Evolutionary conservation across 306 rosid species (phyloP).

Genomic region (Hippophae rhamnoides): DNA sequence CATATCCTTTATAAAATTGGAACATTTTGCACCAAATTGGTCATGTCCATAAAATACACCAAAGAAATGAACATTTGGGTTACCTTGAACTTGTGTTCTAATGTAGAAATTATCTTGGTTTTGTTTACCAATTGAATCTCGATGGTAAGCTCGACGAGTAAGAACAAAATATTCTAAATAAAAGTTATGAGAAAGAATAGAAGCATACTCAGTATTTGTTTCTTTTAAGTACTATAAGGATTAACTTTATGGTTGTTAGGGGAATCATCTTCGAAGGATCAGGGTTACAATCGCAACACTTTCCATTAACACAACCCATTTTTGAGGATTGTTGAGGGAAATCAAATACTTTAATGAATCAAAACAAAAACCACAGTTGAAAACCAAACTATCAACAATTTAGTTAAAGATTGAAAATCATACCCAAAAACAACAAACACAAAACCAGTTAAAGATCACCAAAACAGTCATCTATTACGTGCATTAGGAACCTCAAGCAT

Average conservation of each 20-base stretch:
- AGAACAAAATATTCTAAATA: constrained; percentile 63
- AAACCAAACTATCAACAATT: too few species aligned
- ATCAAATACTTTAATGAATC: too few species aligned
- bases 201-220: constrained; percentile 49
- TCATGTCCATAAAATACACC: constrained; percentile 98
- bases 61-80: constrained; percentile 70
- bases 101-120: constrained; percentile 79
- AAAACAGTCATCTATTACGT: too few species aligned
- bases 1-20: constrained; percentile 67
- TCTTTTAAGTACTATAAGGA: constrained; percentile 37
- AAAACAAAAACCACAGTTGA: too few species aligned
- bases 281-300: too few species aligned
- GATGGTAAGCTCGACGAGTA: constrained; percentile 85
- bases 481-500: too few species aligned
- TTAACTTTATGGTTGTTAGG: constrained; percentile 35
- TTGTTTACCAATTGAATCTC: constrained; percentile 63
- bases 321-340: too few species aligned
- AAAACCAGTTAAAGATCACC: too few species aligned
- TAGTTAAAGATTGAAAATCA: too few species aligned
- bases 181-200: constrained; percentile 64
- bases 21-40: constrained; percentile 60
- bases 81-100: constrained; percentile 64
- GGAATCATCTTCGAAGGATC: constrained; percentile 45
- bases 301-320: constrained; percentile 92
- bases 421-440: too few species aligned